Evolutionary conservation across 1,139 yeast species (phyloP).

Genomic region (Zygoascus hellenicus): DNA sequence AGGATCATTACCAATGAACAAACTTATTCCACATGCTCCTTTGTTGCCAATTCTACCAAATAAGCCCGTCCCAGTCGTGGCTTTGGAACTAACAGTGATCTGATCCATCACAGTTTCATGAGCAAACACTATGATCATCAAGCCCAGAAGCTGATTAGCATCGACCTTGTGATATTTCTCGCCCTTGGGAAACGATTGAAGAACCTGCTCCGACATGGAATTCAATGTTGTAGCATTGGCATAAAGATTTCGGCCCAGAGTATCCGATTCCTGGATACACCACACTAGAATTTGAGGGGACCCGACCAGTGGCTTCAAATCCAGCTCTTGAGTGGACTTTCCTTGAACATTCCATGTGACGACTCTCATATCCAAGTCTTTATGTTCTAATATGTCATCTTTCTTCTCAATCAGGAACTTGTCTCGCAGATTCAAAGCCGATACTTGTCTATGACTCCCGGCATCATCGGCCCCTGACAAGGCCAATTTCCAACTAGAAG

Average conservation of each 20-base stretch:
- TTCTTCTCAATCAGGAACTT: slow-evolving; percentile 2
- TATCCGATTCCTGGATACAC: slow-evolving; percentile 50
- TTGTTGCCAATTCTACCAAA: slow-evolving; percentile 56
- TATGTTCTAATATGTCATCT: slow-evolving; percentile 13
- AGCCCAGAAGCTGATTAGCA: slow-evolving; percentile 45
- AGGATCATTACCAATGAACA: slow-evolving; percentile 30
- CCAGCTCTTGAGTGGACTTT: slow-evolving; percentile 28
- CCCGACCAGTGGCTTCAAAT: slow-evolving; percentile 23
- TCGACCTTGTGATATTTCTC: slow-evolving; percentile 28
- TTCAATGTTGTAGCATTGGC: slow-evolving; percentile 40
- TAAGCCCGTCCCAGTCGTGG: slow-evolving; percentile 50
- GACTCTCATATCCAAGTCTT: slow-evolving; percentile 26
- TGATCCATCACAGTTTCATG: slow-evolving; percentile 32
- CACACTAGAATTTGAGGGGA: slow-evolving; percentile 40
- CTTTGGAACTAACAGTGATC: slow-evolving; percentile 32
- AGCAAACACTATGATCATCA: slow-evolving; percentile 42
- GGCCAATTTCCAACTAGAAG: slow-evolving; percentile 26
- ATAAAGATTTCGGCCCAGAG: slow-evolving; percentile 42
- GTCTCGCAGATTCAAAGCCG: slow-evolving; percentile 10
- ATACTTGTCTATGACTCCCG: neutral
- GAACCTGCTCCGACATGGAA: slow-evolving; percentile 35
- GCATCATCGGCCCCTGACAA: slow-evolving; percentile 15
- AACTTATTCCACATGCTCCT: slow-evolving; percentile 45
- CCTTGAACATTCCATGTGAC: slow-evolving; percentile 48
- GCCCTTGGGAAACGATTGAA: slow-evolving; percentile 24